A percentile compares a stretch with the other conserved stretches of the same genome.
Conservation (phyloP, 257 asterid species). For the Penstemon barbatus region DNA sequence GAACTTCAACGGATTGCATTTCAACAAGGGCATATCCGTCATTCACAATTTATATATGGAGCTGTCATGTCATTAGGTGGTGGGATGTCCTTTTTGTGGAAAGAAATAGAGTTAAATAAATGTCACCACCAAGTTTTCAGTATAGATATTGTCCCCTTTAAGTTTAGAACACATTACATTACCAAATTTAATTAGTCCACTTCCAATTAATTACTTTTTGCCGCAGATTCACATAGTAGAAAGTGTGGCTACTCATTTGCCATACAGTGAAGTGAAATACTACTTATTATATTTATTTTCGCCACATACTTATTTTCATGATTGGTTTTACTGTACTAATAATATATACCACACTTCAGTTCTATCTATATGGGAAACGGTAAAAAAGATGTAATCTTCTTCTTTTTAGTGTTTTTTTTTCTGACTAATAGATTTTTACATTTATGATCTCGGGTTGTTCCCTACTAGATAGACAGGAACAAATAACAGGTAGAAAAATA, state of each 20-base stretch:
- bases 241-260: slow-evolving; percentile 30
- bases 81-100: slow-evolving; percentile 51
- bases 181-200: slow-evolving; percentile 38
- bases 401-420: background rate
- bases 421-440: slow-evolving; percentile 37
- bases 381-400: too few relatives aligned
- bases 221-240: slow-evolving; percentile 45
- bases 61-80: slow-evolving; percentile 57
- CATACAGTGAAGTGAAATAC: background rate
- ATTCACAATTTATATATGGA: slow-evolving; percentile 13
- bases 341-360: too few relatives aligned
- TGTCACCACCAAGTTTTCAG: slow-evolving; percentile 32
- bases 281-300: too few relatives aligned
- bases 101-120: slow-evolving; percentile 18
- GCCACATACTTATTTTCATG: too few relatives aligned
- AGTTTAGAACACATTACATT: slow-evolving; percentile 35
- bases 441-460: slow-evolving; percentile 63
- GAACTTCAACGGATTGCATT: too few relatives aligned
- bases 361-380: too few relatives aligned
- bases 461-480: slow-evolving; percentile 63
- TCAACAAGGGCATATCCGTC: too few relatives aligned
- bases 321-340: too few relatives aligned
- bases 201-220: slow-evolving; percentile 31
- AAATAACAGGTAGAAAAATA: slow-evolving; percentile 44
- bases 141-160: slow-evolving; percentile 43